Evolutionary conservation across 1,284 basidiomycete genomes (phyloP).

Genomic region (Anthracocystis setariae): DNA sequence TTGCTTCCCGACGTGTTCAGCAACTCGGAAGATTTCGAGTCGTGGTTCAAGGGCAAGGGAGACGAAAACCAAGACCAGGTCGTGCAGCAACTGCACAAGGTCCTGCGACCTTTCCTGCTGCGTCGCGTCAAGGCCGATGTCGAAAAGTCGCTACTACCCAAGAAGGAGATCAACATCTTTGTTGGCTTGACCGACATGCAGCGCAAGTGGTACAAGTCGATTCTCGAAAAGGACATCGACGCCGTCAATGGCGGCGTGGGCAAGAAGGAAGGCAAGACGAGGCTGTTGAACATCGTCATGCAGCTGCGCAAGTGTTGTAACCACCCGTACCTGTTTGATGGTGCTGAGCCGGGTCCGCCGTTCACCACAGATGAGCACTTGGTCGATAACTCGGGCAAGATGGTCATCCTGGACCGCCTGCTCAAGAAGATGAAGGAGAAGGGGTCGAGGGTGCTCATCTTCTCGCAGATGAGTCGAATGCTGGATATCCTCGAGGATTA

Average conservation of each 20-base stretch:
- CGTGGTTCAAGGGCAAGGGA: conserved; percentile 76
- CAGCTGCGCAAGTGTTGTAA: conserved; percentile 77
- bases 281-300: conserved; percentile 99
- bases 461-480: conserved; percentile 97
- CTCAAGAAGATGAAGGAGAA: conserved; percentile 85
- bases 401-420: conserved; percentile 96
- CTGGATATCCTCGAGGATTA: conserved; percentile 97
- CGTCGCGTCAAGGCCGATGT: conserved; percentile 96
- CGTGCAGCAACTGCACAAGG: conserved; percentile 97
- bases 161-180: conserved; percentile 99
- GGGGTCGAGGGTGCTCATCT: conserved; percentile 93
- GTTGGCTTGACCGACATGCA: conserved; percentile 98
- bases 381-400: conserved; percentile 93
- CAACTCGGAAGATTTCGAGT: conserved; percentile 73
- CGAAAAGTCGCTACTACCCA: conserved; percentile 93
- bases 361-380: conserved; percentile 99
- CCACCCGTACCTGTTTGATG: conserved; percentile 73
- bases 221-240: conserved; percentile 98
- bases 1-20: conserved; percentile 70
- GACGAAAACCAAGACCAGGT: conserved; percentile 77
- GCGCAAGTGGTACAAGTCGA: conserved; percentile 81
- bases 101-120: conserved; percentile 91
- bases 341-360: conserved; percentile 87
- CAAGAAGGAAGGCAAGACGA: conserved; percentile 98
- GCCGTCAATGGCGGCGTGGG: conserved; percentile 78